A percentile compares a stretch with the other conserved stretches of the same genome.
Conservation (phyloP, 2,329 filamentous ascomycete genomes). For the Calonectria naviculata region DNA sequence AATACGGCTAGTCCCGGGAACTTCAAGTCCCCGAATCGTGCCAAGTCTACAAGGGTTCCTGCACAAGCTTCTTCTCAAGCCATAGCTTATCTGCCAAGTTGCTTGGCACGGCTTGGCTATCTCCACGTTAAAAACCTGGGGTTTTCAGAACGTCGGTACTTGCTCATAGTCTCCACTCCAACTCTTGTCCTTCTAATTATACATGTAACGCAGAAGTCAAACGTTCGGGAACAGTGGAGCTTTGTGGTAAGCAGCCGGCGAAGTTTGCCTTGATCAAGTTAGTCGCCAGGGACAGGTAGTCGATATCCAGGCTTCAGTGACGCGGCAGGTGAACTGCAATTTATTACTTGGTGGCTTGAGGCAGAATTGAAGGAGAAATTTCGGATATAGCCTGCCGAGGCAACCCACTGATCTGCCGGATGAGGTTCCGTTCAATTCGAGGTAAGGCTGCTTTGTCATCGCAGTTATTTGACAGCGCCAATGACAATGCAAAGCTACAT, state of each 20-base stretch:
- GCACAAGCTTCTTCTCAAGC: background rate
- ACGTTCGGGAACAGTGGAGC: background rate
- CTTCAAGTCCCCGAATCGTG: too few species aligned
- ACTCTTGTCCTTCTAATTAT: background rate
- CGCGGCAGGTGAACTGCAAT: background rate
- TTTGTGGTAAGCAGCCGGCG: background rate
- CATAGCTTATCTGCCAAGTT: background rate
- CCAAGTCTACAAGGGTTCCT: background rate
- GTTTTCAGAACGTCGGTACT: background rate
- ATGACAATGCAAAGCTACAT: too few species aligned
- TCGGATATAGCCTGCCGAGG: background rate
- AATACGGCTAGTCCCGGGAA: too few species aligned
- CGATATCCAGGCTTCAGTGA: background rate
- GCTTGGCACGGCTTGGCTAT: background rate
- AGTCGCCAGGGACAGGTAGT: background rate
- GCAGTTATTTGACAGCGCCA: too few species aligned
- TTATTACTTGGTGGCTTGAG: background rate
- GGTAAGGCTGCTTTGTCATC: too few species aligned
- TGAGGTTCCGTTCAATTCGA: too few species aligned
- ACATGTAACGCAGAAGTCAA: background rate
- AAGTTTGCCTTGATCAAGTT: background rate
- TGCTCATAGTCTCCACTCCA: background rate
- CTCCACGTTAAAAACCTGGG: background rate
- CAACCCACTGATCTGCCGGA: too few species aligned
- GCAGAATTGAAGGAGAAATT: background rate